Evolutionary conservation across 345 rosid species (phyloP), one percentile per base, ranked within the genome.

Genomic region (Brassica juncea): DNA sequence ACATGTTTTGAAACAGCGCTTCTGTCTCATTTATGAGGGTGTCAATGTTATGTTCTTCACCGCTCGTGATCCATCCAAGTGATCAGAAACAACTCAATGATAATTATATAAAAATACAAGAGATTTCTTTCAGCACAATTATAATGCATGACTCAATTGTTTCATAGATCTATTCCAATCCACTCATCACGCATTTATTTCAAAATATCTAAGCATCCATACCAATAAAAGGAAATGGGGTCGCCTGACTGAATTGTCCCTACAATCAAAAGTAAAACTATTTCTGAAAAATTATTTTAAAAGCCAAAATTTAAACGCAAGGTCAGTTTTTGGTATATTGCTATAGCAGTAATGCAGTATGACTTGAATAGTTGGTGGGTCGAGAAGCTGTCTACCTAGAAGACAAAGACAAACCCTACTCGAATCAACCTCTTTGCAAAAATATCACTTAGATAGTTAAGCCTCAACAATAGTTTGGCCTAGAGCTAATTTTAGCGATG

Each of bases 331-430:
- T 52, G 58, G 21, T 52, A 15, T 52, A 52, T 52, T 52, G 19
- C 58, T 52, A 52, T 52, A 15, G 16, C 59, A 54, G 59, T 15
- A 15, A 6, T 8, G 16, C 59, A 54, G 59, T 15, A 15, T 16
- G 23, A 54, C 25, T 54, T 54, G 25, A 54, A 54, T 16, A 16
- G 25, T 16, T 54, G 25, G 16, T 54, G 59, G 59, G 59, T 67
- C 44, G 63, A 23, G 74, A 79, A 66, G 55, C 73, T 72, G 63
- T 30, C 63, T 54, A 54, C 32, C 8, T 15, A 16, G 7, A 66
- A 30, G 69, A 58, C 73, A 66, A 57, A 16, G 47, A 65, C 59
- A 57, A 65, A 15, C 59, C 68, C 67, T 57, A 55, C 67, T 66
- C 35, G 27, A 54, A 63, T 66, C 66, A 70, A 63, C 57, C 76